phyloP scores from a whole-genome alignment of 805 yeast species.

The Candida parachauliodes region DNA sequence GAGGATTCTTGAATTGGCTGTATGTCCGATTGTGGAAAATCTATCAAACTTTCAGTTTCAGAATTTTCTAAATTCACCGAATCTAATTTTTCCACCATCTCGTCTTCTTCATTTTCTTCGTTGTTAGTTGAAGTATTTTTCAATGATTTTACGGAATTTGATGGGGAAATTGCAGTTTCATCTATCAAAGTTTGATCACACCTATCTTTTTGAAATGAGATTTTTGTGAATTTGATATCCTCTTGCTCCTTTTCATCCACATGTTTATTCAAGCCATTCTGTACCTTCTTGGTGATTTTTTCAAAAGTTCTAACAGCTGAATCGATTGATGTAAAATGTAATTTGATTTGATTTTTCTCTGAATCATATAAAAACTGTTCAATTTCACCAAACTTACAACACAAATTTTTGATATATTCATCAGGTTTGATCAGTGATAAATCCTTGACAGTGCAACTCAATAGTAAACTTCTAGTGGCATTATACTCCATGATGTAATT shows the following conservation, averaged over 20 bases:
- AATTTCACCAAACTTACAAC: constrained; percentile 39
- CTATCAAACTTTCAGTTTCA: constrained; percentile 7
- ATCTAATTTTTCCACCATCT: constrained; percentile 1
- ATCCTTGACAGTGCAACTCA: no score
- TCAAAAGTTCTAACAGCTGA: constrained; percentile 45
- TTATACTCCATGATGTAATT: constrained; percentile 36
- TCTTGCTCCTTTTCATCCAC: constrained; percentile 7
- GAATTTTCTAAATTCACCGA: constrained; percentile 1
- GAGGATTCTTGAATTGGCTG: background rate
- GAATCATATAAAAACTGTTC: constrained; percentile 26
- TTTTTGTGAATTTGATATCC: constrained; percentile 15
- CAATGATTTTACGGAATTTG: constrained; percentile 1
- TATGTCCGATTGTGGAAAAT: constrained; percentile 1
- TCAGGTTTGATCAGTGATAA: constrained; percentile 2
- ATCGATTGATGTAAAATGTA: constrained; percentile 45
- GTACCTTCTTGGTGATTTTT: constrained; percentile 21
- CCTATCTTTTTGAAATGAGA: constrained; percentile 31
- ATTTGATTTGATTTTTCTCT: constrained; percentile 8
- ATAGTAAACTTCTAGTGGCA: constrained; percentile 35
- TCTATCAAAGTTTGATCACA: constrained; percentile 29
- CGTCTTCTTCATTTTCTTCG: constrained; percentile 6
- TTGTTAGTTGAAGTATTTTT: no score
- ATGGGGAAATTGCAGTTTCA: constrained; percentile 1
- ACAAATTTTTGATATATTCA: constrained; percentile 15
- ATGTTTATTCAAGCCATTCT: constrained; percentile 16